Evolutionary conservation across 164 flowering plant genomes (phyloP).

Genomic region (Buxus sempervirens): DNA sequence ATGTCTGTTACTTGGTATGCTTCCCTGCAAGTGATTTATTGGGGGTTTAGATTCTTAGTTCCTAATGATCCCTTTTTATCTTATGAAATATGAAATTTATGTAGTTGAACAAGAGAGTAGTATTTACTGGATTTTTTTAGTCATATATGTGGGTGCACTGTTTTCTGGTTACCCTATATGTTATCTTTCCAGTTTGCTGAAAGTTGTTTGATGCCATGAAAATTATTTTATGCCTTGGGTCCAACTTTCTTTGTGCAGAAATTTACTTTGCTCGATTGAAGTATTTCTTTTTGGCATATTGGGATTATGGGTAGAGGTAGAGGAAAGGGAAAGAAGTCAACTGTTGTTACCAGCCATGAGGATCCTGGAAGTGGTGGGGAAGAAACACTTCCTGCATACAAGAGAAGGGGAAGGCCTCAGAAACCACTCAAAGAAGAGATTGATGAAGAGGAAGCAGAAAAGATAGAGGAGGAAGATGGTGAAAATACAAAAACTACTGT

Average conservation of each 20-base stretch:
- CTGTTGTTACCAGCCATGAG: slow-evolving; percentile 39
- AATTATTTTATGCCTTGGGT: background rate
- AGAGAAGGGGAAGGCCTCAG: slow-evolving; percentile 80
- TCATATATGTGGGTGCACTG: background rate
- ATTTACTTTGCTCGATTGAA: slow-evolving; percentile 15
- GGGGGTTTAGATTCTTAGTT: background rate
- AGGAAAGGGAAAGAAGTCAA: slow-evolving; percentile 69
- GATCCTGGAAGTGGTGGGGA: slow-evolving; percentile 76
- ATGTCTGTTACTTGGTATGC: background rate
- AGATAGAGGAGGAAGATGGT: slow-evolving; percentile 46
- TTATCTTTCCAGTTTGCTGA: background rate
- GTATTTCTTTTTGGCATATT: slow-evolving; percentile 13
- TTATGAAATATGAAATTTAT: background rate
- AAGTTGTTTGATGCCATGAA: background rate
- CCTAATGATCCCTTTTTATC: background rate
- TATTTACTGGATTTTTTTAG: background rate
- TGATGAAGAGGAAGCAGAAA: slow-evolving; percentile 56
- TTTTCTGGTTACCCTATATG: background rate
- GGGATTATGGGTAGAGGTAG: slow-evolving; percentile 73
- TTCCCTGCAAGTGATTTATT: background rate
- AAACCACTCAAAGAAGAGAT: slow-evolving; percentile 59
- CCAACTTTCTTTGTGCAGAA: slow-evolving; percentile 24
- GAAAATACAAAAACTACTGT: slow-evolving; percentile 25
- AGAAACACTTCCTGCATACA: slow-evolving; percentile 57
- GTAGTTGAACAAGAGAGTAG: too few species aligned